Base-by-base conservation (phyloP, 2,329 filamentous ascomycete genomes). In the Lecanosticta acicola region DNA sequence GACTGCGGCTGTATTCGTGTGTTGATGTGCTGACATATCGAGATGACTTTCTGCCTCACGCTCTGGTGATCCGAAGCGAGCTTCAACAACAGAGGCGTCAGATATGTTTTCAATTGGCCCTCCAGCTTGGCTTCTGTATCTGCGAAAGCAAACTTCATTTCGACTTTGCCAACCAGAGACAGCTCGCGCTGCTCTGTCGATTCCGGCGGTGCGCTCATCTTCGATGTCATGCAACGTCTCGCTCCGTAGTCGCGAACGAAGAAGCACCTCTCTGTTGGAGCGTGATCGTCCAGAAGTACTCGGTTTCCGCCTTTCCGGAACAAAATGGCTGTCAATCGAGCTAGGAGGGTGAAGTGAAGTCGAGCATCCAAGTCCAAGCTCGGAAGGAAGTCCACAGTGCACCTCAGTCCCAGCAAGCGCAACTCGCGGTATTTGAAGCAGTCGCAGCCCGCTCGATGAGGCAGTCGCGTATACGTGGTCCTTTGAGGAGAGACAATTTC, bases 111-210 rank as follows among this genome's bases (percentile, higher is more conserved):
- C 14, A 98, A 75, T 13, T 93, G 73, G 18, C 81, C 71, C 64
- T 91, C 81, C 1, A 98, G 78, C 69, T 91, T 94, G 52, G 80
- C 75, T 64, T 96, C 91, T 41, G 88, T 83, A 57, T 88, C 85
- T 20, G 90, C 85, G 42, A 91, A 79, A 20, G 80, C 84, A 59
- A 96, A 93, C 53, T 83, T 80, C 62, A 93, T 80, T 66, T 94
- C 89, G 37, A 94, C 84, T 63, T 87, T 91, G 60, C 86, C 85
- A 42, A 95, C 79, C 51, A 96, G 79, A 55, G 81, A 79, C 56
- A 94, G 75, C 76, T 95, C 89, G 51, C 83, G 80, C 66, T 84
- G 75, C 67, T 85, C 81, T 4, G 57, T 51, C 5, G 62, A 53
- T 45, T 52, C 58, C 10, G 39, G 34, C 16, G 46, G 19, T 33